Base-by-base conservation (phyloP, 371 early-diverging fungal genomes). In the Saksenaea vasiformis region DNA sequence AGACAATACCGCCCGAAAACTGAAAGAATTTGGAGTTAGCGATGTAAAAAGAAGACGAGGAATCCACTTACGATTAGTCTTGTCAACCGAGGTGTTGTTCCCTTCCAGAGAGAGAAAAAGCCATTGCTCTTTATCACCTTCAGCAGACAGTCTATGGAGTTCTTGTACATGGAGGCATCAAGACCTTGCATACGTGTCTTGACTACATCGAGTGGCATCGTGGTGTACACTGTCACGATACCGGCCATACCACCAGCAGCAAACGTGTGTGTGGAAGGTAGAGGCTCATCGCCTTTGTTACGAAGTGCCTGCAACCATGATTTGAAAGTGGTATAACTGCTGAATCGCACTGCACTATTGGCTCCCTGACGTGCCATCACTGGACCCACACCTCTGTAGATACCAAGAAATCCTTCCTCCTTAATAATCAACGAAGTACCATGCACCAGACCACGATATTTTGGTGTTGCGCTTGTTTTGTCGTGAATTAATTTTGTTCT, bases 161-260 rank as follows among this genome's bases (percentile, higher is more conserved):
- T 87, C 17, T 76, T 81, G 67, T 96, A 95, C 28, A 88, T 74
- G 22, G 67, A 68, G 4, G 93, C 93, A 47, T 87, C 80, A 10
- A 90, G 69, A 15, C 90, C 88, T 73, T 97, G 98, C 95, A 96
- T 93, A 61, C 92, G 88, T 1, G 98, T 97, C 76, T 97, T 97
- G 61, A 96, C 84, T 1, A 95, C 95, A 75, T 96, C 98, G 31
- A 97, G 64, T 3, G 97, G 97, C 97, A 95, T 95, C 0, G 98
- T 97, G 0, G 92, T 75, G 66, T 95, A 95, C 0, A 96, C 96
- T 1, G 96, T 96, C 26, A 94, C 85, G 58, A 87, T 89, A 9
- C 98, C 98, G 0, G 97, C 97, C 53, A 90, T 70, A 58, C 86
- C 87, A 47, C 95, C 95, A 27, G 90, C 88, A 2, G 70, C 87